Evolutionary conservation across 768 basidiomycete genomes (phyloP), one percentile per base, ranked within the genome.

Genomic region (Suillus lakei): DNA sequence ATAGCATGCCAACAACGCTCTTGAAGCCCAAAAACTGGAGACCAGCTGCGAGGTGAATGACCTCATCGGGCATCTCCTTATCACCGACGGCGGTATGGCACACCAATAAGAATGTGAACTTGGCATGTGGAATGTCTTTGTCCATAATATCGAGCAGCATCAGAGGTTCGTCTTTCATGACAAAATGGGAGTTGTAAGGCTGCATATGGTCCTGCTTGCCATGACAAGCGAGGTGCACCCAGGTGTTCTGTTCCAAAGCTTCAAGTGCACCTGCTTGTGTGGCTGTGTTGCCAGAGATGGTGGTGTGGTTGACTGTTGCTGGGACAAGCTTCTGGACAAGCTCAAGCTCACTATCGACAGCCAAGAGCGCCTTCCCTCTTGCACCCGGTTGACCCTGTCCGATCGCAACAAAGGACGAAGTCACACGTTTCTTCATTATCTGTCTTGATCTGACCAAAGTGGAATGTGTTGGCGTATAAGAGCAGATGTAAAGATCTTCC

Each of bases 1-100:
- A 74, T 64, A 72, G 62, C 15, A 72, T 73, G 36, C 64, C 72
- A 21, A 73, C 41, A 9, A 72, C 72, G 44, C 72, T 69, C 41
- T 61, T 69, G 46, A 63, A 73, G 1, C 72, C 72, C 6, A 66
- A 63, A n/a, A 68, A 63, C 26, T 70, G 63, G 67, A 73, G 51
- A 13, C 70, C 72, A 16, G 72, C 68, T 18, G 72, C 70, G 10
- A 73, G 63, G 54, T 74, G 73, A 7, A 73, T 55, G 4, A 61
- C 60, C 43, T 74, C 73, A 23, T 71, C 70, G 2, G 67, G 69
- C 0, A 60, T 65, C 34, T 43, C 53, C 12, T 39, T n/a, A n/a
- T 70, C 65, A 10, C 71, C 72, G 18, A 60, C 66, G 12, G 69
- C 73, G 15, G 72, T 74, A 36, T 71, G 61, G 50, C 73, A 74